phyloP scores from a whole-genome alignment of 2,329 filamentous ascomycete genomes.

The Dothistroma septosporum region DNA sequence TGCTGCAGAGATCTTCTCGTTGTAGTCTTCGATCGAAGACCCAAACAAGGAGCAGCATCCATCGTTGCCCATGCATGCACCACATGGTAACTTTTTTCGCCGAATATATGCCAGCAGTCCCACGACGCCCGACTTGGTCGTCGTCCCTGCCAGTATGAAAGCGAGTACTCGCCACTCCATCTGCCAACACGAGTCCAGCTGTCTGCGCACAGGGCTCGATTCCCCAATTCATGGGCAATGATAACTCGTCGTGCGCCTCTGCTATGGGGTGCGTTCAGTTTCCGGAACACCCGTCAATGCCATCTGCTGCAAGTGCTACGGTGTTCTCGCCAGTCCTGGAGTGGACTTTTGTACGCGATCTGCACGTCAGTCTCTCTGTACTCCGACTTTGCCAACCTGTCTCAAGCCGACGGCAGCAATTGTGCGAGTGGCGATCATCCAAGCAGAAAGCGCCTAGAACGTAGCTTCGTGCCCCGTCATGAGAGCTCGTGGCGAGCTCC shows the following conservation, averaged over 20 bases:
- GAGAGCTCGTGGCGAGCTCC: slow-evolving; percentile 25
- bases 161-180: background rate
- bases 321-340: background rate
- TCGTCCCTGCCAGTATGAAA: background rate
- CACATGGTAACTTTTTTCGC: background rate
- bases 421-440: slow-evolving; percentile 27
- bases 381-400: slow-evolving; percentile 41
- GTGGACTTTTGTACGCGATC: background rate
- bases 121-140: background rate
- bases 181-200: background rate
- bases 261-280: no score
- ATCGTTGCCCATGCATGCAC: background rate
- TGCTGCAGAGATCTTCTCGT: background rate
- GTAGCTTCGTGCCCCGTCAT: slow-evolving; percentile 40
- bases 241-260: no score
- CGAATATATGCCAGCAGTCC: background rate
- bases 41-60: background rate
- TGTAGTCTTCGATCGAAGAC: background rate
- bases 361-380: slow-evolving; percentile 33
- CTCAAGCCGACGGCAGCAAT: slow-evolving; percentile 39
- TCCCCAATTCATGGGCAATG: background rate
- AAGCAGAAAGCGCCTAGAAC: slow-evolving; percentile 40
- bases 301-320: no score
- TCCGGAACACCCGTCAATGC: no score
- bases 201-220: background rate